Conservation (phyloP, 2,329 filamentous ascomycete genomes). For the Cercospora sp. region DNA sequence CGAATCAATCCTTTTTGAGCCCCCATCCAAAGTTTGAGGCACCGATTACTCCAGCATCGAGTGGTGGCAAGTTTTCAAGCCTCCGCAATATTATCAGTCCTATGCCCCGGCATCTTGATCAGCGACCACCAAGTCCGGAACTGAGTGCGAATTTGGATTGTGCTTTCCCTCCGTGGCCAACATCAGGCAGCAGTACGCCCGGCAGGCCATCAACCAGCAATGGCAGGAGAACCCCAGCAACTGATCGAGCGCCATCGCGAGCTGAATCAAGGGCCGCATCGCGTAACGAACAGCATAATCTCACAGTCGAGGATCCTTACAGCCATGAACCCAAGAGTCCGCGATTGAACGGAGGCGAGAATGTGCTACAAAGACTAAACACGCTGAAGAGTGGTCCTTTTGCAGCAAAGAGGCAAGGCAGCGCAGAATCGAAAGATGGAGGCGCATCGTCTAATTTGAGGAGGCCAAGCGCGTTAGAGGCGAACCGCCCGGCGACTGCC, state of each 20-base stretch:
- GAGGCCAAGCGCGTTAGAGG: slow-evolving; percentile 24
- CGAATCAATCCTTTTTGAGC: slow-evolving; percentile 35
- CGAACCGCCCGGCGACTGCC: slow-evolving; percentile 17
- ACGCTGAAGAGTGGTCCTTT: slow-evolving; percentile 65
- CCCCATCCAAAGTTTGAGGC: slow-evolving; percentile 57
- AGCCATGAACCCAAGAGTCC: slow-evolving; percentile 48
- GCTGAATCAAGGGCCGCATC: slow-evolving; percentile 30
- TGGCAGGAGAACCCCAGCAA: slow-evolving; percentile 30
- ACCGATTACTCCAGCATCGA: slow-evolving; percentile 39
- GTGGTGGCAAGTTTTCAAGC: slow-evolving; percentile 31
- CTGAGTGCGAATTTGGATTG: slow-evolving; percentile 49
- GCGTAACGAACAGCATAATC: slow-evolving; percentile 24
- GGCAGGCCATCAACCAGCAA: slow-evolving; percentile 31
- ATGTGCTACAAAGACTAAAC: slow-evolving; percentile 60
- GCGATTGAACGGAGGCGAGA: slow-evolving; percentile 37
- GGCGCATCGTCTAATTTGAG: slow-evolving; percentile 13
- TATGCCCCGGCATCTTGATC: slow-evolving; percentile 35
- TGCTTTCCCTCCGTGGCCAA: slow-evolving; percentile 57
- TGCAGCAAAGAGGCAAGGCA: slow-evolving; percentile 39
- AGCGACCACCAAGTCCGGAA: slow-evolving; percentile 44
- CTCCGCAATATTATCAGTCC: slow-evolving; percentile 36
- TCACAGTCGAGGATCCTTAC: slow-evolving; percentile 21
- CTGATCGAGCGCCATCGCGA: slow-evolving; percentile 15
- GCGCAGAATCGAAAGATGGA: slow-evolving; percentile 19
- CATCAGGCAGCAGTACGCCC: slow-evolving; percentile 17